A percentile compares a stretch with the other conserved stretches of the same genome.
Conservation (phyloP, 2,329 filamentous ascomycete genomes). For the Mollisiaceae sp. region DNA sequence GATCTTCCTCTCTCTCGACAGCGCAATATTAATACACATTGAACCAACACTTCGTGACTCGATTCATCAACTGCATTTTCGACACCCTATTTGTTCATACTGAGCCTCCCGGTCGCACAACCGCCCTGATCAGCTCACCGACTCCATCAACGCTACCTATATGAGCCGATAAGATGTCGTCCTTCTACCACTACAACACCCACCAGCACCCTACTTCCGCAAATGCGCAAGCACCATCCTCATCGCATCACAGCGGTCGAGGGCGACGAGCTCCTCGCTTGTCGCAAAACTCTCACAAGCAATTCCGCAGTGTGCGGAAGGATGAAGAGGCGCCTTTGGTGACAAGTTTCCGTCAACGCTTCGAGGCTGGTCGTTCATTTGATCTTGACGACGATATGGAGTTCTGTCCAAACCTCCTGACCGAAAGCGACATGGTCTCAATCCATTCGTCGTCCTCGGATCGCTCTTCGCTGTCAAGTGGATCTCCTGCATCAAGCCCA, state of each 20-base stretch:
- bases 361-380: conserved; percentile 91
- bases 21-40: conserved; percentile 13
- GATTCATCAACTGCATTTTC: conserved; percentile 1
- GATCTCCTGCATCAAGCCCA: conserved; percentile 89
- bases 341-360: conserved; percentile 80
- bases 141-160: conserved; percentile 18
- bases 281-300: conserved; percentile 83
- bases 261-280: conserved; percentile 84
- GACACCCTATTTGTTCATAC: conserved; percentile 16
- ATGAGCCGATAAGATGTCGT: conserved; percentile 58
- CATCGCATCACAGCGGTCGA: conserved; percentile 78
- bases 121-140: conserved; percentile 21
- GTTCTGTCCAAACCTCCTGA: conserved; percentile 91
- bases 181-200: conserved; percentile 66
- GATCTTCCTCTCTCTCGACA: not conserved
- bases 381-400: conserved; percentile 95
- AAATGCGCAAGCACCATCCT: conserved; percentile 48
- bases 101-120: conserved; percentile 17
- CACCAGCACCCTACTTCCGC: conserved; percentile 63
- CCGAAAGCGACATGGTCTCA: conserved; percentile 81
- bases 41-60: not conserved
- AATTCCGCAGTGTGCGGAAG: conserved; percentile 84
- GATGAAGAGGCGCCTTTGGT: conserved; percentile 85
- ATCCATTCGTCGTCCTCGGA: conserved; percentile 91
- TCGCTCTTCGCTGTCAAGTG: conserved; percentile 91